Percentiles rank a stretch among this genome's conserved stretches.
These are phyloP conservation scores for Geotrichum reessii DNA, from an alignment of 1,139 yeast species.

Conservation along the genomic window DNA sequence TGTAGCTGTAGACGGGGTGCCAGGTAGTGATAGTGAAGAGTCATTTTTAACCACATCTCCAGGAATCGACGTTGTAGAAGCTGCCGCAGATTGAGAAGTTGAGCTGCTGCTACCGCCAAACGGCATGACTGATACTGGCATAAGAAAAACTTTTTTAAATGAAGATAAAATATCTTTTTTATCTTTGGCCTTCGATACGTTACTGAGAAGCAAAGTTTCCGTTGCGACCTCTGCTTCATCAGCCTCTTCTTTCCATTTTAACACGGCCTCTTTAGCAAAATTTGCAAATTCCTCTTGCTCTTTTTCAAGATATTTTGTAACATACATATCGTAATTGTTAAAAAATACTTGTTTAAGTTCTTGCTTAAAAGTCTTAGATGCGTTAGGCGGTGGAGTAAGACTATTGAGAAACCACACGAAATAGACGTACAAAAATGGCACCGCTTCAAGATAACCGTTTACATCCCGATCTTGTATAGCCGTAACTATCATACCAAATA, in stretches of 20 bases:
- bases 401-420: constrained; percentile 19
- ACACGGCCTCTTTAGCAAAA: constrained; percentile 32
- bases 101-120: constrained; percentile 9
- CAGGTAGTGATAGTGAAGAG: constrained; percentile 3
- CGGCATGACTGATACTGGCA: constrained; percentile 35
- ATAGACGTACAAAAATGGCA: constrained; percentile 17
- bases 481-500: constrained; percentile 30
- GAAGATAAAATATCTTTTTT: constrained; percentile 50
- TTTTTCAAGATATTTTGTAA: constrained; percentile 12
- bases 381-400: constrained; percentile 9
- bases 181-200: constrained; percentile 40
- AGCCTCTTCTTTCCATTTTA: constrained; percentile 35
- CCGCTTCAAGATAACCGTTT: constrained; percentile 15
- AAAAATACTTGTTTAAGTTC: constrained; percentile 12
- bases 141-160: constrained; percentile 42
- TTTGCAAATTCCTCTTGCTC: constrained; percentile 15
- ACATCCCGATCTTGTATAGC: constrained; percentile 15
- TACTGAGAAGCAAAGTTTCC: constrained; percentile 42
- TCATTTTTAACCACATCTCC: background rate
- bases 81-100: background rate
- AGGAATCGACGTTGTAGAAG: constrained; percentile 6
- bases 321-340: constrained; percentile 13
- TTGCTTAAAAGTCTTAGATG: constrained; percentile 9
- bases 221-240: constrained; percentile 37
- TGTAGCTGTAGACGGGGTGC: constrained; percentile 3